phyloP scores from a whole-genome alignment of 208 protist genomes.

The Leishmania tropica region DNA sequence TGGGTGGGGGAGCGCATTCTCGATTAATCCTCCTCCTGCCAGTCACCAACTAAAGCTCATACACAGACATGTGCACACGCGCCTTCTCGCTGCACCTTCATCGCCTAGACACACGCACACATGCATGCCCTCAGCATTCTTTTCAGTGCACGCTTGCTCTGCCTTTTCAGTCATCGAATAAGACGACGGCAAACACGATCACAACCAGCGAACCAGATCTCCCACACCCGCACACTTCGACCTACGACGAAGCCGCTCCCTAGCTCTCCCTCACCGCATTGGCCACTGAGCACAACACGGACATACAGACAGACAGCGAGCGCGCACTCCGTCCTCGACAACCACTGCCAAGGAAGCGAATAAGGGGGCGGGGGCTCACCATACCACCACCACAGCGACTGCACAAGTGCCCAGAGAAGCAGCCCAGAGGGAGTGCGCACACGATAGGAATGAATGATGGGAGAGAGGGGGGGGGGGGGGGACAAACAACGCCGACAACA shows the following conservation, averaged over 20 bases:
- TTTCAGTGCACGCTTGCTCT: no score
- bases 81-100: neutral
- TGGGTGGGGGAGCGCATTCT: neutral
- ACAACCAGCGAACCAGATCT: no score
- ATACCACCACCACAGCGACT: neutral
- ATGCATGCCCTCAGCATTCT: neutral
- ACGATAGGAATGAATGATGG: neutral
- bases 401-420: constrained; percentile 13
- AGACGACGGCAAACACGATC: no score
- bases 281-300: neutral
- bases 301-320: neutral
- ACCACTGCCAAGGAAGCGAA: neutral
- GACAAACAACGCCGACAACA: neutral
- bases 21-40: neutral
- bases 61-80: neutral
- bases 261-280: neutral
- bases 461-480: no score
- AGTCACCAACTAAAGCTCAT: neutral
- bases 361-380: neutral
- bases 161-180: no score
- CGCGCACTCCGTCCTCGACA: neutral
- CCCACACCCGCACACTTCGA: no score
- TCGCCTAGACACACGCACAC: neutral
- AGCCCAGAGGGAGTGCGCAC: neutral
- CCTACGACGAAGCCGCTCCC: no score